Evolutionary conservation across 768 basidiomycete species (phyloP), one percentile per base, ranked within the genome.

Genomic region (Pisolithus orientalis): DNA sequence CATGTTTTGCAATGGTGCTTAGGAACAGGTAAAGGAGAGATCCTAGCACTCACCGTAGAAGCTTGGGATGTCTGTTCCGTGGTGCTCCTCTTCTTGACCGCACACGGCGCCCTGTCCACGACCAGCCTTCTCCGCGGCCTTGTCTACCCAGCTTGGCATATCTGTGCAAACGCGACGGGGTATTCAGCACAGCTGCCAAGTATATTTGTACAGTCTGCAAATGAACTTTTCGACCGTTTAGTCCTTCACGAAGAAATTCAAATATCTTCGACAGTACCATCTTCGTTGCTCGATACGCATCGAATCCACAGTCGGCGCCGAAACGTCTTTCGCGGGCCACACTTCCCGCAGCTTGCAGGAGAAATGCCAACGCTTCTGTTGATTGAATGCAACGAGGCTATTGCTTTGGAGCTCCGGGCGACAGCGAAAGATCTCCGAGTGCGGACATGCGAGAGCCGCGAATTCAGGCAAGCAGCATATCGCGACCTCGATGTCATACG

Each of bases 401-500:
- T 90, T 34, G 71, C 80, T 0, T 72, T 74, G 46, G 68, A 74
- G 11, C 68, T 86, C 6, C 76, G 83, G 16, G 59, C 62, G 5
- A 74, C 77, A 25, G 75, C 77, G 8, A 72, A 70, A 42, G 68
- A 69, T 16, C 74, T 92, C 47, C 80, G 87, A 8, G 70, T 74
- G 50, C 69, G 70, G 4, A 72, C 89, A 7, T 90, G 85, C 59
- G 75, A 80, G 53, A 76, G 79, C 47, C 70, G 73, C 25, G 79
- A 80, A n/a, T 90, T 91, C 65, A 80, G 87, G 5, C 81, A 83
- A 60, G 87, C 83, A 1, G 84, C 85, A 31, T 88, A 87, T 58
- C 78, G 84, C 10, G 86, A 90, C 61, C 73, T 91, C 37, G 84
- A 85, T 54, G 77, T 80, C 1, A 80, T 89, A 39, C 77, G 84